Percentiles rank a stretch among this genome's conserved stretches.
phyloP scores from a whole-genome alignment of 192 early-diverging fungal genomes.

The Backusella westeae region DNA sequence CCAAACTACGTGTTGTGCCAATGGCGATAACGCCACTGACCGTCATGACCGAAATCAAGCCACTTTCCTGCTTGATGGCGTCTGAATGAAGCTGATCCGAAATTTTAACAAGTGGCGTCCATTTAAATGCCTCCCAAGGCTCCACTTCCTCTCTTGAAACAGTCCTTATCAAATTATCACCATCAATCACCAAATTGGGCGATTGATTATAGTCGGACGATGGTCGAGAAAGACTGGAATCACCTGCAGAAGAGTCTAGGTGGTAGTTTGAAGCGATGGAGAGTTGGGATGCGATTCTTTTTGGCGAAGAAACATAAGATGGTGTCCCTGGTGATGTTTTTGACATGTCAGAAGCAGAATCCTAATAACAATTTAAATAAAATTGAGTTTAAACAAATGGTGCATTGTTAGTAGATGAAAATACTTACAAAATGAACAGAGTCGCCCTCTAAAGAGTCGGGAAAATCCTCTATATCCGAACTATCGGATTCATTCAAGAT shows the following conservation, averaged over 20 bases:
- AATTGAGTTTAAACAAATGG: not conserved
- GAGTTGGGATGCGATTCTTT: conserved; percentile 1
- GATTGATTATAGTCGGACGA: not conserved
- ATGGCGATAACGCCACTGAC: conserved; percentile 55
- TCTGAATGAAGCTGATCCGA: conserved; percentile 56
- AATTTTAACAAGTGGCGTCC: conserved; percentile 53
- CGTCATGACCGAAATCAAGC: conserved; percentile 39
- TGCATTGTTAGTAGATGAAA: not conserved
- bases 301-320: not conserved
- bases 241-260: conserved; percentile 18
- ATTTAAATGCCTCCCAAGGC: conserved; percentile 57
- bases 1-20: conserved; percentile 54
- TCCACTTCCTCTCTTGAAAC: conserved; percentile 28
- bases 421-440: conserved; percentile 45
- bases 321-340: conserved; percentile 13
- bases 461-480: conserved; percentile 44
- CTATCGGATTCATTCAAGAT: conserved; percentile 58
- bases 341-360: conserved; percentile 36
- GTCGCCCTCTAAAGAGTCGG: conserved; percentile 45
- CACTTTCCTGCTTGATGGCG: conserved; percentile 37
- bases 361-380: conserved; percentile 12
- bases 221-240: conserved; percentile 14
- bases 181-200: conserved; percentile 9
- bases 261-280: not conserved
- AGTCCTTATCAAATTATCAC: not conserved